Percentiles rank a stretch among this genome's conserved stretches.
phyloP scores from a whole-genome alignment of 176 grass and related monocot genomes.

The Cocos nucifera region DNA sequence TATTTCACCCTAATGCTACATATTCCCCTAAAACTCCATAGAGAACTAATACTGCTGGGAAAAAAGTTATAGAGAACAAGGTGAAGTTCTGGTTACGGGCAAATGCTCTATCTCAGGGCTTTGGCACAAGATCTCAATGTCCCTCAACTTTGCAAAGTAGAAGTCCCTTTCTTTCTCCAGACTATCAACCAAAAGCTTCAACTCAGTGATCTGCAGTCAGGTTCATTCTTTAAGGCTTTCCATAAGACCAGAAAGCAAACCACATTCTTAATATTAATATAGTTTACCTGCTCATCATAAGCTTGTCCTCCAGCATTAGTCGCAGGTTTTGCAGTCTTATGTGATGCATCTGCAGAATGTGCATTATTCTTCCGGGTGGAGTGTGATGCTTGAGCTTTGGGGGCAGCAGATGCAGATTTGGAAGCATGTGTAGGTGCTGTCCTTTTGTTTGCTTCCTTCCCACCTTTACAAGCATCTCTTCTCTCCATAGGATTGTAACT shows the following conservation, averaged over 20 bases:
- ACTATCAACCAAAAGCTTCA: constrained; percentile 84
- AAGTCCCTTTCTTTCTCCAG: constrained; percentile 97
- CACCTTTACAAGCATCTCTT: constrained; percentile 78
- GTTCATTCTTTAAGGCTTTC: neutral
- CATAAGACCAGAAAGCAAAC: neutral
- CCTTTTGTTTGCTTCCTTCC: constrained; percentile 87
- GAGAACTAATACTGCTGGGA: too few relatives aligned
- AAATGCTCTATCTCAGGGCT: constrained; percentile 54
- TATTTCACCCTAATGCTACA: too few relatives aligned
- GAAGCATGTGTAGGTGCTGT: constrained; percentile 39
- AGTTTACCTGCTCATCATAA: constrained; percentile 61
- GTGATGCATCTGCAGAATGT: constrained; percentile 32
- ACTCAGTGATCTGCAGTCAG: constrained; percentile 65
- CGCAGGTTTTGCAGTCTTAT: constrained; percentile 32
- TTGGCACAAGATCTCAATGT: constrained; percentile 84
- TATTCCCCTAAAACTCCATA: too few relatives aligned
- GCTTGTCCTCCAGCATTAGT: constrained; percentile 35
- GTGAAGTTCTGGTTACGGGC: constrained; percentile 31
- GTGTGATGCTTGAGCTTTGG: constrained; percentile 46
- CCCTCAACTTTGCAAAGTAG: constrained; percentile 88
- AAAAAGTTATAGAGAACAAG: too few relatives aligned
- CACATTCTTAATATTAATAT: neutral
- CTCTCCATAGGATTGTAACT: constrained; percentile 85
- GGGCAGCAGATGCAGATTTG: constrained; percentile 36
- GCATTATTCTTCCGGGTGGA: constrained; percentile 29